Conservation (phyloP, 108 stramenopile species). For the Pseudonitzschia multistriata region DNA sequence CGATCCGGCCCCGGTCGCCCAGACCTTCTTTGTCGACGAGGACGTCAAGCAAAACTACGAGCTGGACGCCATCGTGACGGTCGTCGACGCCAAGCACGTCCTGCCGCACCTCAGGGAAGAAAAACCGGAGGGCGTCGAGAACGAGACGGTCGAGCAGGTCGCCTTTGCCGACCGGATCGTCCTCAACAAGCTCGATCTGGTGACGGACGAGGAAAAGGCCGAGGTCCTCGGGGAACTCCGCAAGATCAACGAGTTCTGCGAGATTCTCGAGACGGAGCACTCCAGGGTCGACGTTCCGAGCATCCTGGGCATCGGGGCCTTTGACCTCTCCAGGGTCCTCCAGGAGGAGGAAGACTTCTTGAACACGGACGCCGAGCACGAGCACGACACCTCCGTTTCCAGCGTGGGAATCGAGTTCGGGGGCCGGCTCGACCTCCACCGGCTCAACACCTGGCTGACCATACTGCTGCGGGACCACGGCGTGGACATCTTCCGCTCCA, state of each 20-base stretch:
- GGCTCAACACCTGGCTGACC: constrained; percentile 6
- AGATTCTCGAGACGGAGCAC: constrained; percentile 1
- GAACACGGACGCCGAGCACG: background rate
- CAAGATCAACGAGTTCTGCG: constrained; percentile 5
- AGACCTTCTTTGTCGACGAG: constrained; percentile 68
- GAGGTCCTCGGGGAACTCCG: background rate
- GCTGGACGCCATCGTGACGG: constrained; percentile 91
- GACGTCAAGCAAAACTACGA: constrained; percentile 75
- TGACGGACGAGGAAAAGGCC: background rate
- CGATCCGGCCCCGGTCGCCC: constrained; percentile 76
- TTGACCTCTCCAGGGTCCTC: background rate
- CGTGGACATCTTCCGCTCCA: constrained; percentile 5
- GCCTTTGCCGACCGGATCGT: background rate
- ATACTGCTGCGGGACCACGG: constrained; percentile 2
- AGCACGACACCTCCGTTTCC: background rate
- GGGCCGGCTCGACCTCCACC: background rate
- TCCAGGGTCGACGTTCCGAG: background rate
- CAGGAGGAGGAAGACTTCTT: constrained; percentile 11
- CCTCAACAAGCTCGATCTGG: constrained; percentile 3
- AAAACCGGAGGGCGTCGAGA: constrained; percentile 6
- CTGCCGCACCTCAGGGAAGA: constrained; percentile 5
- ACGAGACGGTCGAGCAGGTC: constrained; percentile 3
- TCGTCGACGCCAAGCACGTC: constrained; percentile 70
- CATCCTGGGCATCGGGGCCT: background rate
- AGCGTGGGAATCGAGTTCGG: constrained; percentile 8